These are phyloP conservation scores for Boletus subparvulus DNA, from an alignment of 768 basidiomycete genomes.

Conservation along the genomic window DNA sequence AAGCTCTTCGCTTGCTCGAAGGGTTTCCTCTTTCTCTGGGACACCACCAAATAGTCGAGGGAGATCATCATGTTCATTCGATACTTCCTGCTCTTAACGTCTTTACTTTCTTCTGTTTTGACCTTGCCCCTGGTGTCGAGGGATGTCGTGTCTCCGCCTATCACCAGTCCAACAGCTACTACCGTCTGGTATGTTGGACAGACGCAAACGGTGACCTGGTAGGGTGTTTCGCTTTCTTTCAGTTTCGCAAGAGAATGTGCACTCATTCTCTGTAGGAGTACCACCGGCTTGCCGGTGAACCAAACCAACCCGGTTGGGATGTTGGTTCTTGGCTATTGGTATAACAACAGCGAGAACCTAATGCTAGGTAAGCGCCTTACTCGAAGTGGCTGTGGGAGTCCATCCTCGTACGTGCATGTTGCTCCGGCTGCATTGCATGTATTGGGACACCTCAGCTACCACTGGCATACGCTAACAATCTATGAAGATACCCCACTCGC, in stretches of 20 bases:
- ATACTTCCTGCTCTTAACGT: slow-evolving; percentile 23
- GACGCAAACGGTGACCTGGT: slow-evolving; percentile 52
- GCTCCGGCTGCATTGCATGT: background rate
- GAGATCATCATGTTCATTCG: slow-evolving; percentile 27
- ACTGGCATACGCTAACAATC: slow-evolving; percentile 7
- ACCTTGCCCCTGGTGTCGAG: slow-evolving; percentile 37
- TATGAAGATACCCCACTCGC: slow-evolving; percentile 35
- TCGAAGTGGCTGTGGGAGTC: background rate
- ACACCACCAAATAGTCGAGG: slow-evolving; percentile 1
- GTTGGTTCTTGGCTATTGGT: slow-evolving; percentile 28
- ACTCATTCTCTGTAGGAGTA: slow-evolving; percentile 30
- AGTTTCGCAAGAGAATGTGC: slow-evolving; percentile 28
- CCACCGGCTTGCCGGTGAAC: slow-evolving; percentile 27
- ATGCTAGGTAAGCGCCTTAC: slow-evolving; percentile 27
- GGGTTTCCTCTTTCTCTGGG: slow-evolving; percentile 18
- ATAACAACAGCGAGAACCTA: slow-evolving; percentile 32
- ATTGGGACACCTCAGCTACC: background rate
- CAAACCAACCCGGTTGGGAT: slow-evolving; percentile 32
- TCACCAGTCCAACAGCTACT: slow-evolving; percentile 41
- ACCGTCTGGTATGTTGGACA: slow-evolving; percentile 48
- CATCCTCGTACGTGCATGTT: background rate
- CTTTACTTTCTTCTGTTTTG: slow-evolving; percentile 17
- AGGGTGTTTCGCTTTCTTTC: slow-evolving; percentile 3
- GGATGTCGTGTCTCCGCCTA: slow-evolving; percentile 50
- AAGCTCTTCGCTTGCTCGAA: slow-evolving; percentile 13